Percentiles rank a stretch among this genome's conserved stretches.
These are phyloP conservation scores for Ascochyta fabae DNA, from an alignment of 2,329 filamentous ascomycete genomes.

Conservation along the genomic window DNA sequence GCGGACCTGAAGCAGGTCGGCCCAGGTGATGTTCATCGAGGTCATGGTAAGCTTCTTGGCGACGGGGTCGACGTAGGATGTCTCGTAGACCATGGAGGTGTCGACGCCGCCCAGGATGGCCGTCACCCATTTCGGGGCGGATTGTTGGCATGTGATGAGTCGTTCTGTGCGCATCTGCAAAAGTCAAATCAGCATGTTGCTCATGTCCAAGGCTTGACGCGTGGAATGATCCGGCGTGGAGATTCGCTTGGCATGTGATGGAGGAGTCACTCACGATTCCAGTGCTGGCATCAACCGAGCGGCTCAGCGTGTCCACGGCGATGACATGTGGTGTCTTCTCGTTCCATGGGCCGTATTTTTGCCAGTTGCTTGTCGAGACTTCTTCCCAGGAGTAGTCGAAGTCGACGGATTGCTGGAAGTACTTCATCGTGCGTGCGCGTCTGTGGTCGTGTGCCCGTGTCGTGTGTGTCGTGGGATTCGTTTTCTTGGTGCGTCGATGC, in stretches of 20 bases:
- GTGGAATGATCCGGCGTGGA: conserved; percentile 1
- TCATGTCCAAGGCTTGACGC: neutral
- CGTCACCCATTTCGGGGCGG: conserved; percentile 81
- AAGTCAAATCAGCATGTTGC: conserved; percentile 15
- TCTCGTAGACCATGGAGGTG: conserved; percentile 90
- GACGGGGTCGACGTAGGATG: conserved; percentile 87
- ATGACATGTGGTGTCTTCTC: conserved; percentile 97
- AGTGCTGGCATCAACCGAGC: conserved; percentile 67
- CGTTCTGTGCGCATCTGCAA: conserved; percentile 72
- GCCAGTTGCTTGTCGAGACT: conserved; percentile 97
- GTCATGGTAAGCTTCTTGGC: conserved; percentile 94
- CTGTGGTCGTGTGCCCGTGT: conserved; percentile 22
- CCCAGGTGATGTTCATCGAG: conserved; percentile 91
- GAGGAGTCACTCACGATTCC: conserved; percentile 65
- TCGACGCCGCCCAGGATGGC: conserved; percentile 79
- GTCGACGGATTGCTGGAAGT: conserved; percentile 87
- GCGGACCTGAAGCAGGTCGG: conserved; percentile 86
- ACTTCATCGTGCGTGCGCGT: conserved; percentile 71
- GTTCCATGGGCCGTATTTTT: conserved; percentile 99
- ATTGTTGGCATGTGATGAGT: conserved; percentile 67
- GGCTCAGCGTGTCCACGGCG: conserved; percentile 89
- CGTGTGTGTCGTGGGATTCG: neutral
- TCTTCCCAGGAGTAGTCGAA: conserved; percentile 99
- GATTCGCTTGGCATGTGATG: conserved; percentile 12
- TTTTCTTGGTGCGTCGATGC: conserved; percentile 5